Evolutionary conservation across 441 rosid species (phyloP), one percentile per base, ranked within the genome.

Genomic region (Euphorbia schlechtendalii): DNA sequence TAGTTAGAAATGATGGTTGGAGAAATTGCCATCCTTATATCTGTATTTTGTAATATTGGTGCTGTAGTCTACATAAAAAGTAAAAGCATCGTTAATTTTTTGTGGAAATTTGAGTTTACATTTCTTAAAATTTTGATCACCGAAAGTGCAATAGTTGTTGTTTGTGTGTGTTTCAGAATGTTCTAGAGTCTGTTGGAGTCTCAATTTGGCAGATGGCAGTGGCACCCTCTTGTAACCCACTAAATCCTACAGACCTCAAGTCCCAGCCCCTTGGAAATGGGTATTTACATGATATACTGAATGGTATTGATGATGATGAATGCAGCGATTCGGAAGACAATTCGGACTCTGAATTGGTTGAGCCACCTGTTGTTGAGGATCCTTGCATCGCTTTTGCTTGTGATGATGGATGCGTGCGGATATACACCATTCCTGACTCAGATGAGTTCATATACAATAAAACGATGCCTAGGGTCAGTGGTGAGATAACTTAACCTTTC

Each of bases 131-230:
- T 57, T 18, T 34, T 22, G 4, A 48, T 55, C 25, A n/a, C 3
- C 5, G 5, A 30, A 6, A 38, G 14, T 43, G 24, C 49, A 1
- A 14, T 22, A 2, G 22, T 5, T 25, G 18, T 25, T 53, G 56
- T 65, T 71, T 71, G 11, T 69, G 63, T 59, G 58, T 61, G 69
- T 54, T 73, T 70, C 85, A 91, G 98, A 81, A 77, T 77, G 91
- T 84, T 30, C 70, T 94, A 57, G 85, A 86, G 66, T 80, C 96
- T 9, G 84, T 77, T 72, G 98, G 90, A 56, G 84, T 85, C 53
- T 85, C 98, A 48, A 89, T 94, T 70, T 94, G 98, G 98, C 97
- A 91, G 75, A 87, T 91, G 84, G 92, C 96, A 46, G 77, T 85
- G 40, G 80, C 91, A 12, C 96, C 92, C 1, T 27, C 60, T 52